Evolutionary conservation across 768 basidiomycete species (phyloP).

Genomic region (Pleurotus sapidus): DNA sequence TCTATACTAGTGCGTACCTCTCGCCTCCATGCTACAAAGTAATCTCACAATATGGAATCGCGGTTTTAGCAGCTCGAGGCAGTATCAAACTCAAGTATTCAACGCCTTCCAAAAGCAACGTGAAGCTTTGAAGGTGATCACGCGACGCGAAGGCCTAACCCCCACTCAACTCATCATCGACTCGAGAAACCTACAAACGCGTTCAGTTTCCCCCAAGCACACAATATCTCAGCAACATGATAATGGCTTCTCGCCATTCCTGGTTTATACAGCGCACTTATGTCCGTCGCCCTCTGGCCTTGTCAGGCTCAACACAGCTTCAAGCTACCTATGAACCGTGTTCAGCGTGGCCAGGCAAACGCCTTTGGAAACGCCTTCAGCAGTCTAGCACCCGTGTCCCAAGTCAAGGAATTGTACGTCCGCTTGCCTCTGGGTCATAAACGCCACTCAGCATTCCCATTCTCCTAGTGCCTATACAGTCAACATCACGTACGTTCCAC

Average conservation of each 20-base stretch:
- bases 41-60: too few relatives aligned
- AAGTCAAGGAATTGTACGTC: conserved; percentile 31
- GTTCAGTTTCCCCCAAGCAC: too few relatives aligned
- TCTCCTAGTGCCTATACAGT: conserved; percentile 15
- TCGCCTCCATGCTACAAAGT: too few relatives aligned
- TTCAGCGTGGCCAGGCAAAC: conserved; percentile 1
- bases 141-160: too few relatives aligned
- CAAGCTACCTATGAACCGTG: conserved; percentile 13
- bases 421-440: not conserved
- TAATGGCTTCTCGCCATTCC: not conserved
- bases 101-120: too few relatives aligned
- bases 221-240: not conserved
- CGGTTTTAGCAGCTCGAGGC: too few relatives aligned
- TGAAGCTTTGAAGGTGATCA: too few relatives aligned
- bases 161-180: too few relatives aligned
- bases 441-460: too few relatives aligned
- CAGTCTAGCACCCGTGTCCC: conserved; percentile 20
- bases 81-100: too few relatives aligned
- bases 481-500: conserved; percentile 12
- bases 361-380: conserved; percentile 4
- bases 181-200: too few relatives aligned
- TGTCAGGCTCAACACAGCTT: conserved; percentile 1
- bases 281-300: not conserved
- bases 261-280: not conserved
- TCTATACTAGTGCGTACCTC: too few relatives aligned